Percentiles rank a stretch among this genome's conserved stretches.
Evolutionary conservation across 176 grass and related monocot genomes (phyloP).

Genomic region (Thinopyrum elongatum): DNA sequence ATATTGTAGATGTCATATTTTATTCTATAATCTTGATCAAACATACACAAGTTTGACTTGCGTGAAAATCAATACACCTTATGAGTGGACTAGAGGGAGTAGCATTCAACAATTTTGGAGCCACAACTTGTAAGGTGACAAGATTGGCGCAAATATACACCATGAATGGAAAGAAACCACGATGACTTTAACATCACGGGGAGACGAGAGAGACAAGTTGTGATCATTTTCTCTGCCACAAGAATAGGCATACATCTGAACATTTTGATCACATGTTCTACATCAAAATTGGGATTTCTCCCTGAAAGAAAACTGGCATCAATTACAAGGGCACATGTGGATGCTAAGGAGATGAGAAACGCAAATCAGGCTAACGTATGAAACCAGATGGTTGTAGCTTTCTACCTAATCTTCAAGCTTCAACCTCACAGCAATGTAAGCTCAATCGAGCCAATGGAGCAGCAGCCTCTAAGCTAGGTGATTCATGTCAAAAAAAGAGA

Average conservation of each 20-base stretch:
- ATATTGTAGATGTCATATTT: no score
- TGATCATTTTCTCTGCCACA: slow-evolving; percentile 16
- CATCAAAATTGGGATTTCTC: slow-evolving; percentile 52
- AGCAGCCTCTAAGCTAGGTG: slow-evolving; percentile 38
- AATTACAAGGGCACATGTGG: slow-evolving; percentile 28
- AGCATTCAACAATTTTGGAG: neutral
- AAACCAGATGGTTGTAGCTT: slow-evolving; percentile 33
- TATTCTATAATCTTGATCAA: no score
- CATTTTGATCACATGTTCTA: slow-evolving; percentile 31
- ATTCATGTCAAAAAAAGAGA: slow-evolving; percentile 39
- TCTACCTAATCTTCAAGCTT: slow-evolving; percentile 48
- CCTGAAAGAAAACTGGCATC: slow-evolving; percentile 40
- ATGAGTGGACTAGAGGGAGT: no score
- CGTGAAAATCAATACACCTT: no score
- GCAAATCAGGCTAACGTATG: slow-evolving; percentile 21
- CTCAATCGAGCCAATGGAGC: slow-evolving; percentile 14
- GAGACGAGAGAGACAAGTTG: neutral
- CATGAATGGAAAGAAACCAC: no score
- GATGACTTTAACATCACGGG: no score
- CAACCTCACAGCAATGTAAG: slow-evolving; percentile 23
- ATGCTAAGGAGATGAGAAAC: neutral
- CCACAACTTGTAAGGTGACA: neutral
- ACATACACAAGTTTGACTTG: no score
- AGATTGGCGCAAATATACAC: neutral
- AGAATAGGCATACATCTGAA: slow-evolving; percentile 29